These are phyloP conservation scores for Corchorus olitorius DNA, from an alignment of 345 rosid genomes.

Conservation along the genomic window DNA sequence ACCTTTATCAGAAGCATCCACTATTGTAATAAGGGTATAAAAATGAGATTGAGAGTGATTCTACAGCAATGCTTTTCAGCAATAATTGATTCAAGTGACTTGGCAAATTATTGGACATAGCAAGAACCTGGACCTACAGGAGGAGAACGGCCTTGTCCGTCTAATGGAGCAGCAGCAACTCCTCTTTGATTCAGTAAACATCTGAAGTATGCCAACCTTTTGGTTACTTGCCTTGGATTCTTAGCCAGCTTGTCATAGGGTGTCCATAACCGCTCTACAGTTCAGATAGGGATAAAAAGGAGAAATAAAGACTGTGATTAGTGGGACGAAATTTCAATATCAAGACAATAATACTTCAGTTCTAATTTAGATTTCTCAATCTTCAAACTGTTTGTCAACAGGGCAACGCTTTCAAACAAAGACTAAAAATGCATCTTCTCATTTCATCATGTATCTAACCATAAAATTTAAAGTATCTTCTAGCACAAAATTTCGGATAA, in stretches of 20 bases:
- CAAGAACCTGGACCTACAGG: constrained; percentile 71
- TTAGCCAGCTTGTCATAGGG: constrained; percentile 51
- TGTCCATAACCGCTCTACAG: constrained; percentile 73
- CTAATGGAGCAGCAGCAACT: constrained; percentile 64
- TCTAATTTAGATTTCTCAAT: background rate
- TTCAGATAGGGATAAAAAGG: background rate
- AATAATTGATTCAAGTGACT: background rate
- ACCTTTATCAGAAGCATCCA: background rate
- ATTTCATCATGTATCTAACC: too few species aligned
- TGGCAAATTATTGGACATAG: constrained; percentile 40
- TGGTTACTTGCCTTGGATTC: constrained; percentile 37
- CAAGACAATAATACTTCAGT: background rate
- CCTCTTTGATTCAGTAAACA: constrained; percentile 74
- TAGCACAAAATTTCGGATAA: too few species aligned
- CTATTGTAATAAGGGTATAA: too few species aligned
- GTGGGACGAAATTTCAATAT: background rate
- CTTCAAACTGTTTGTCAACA: background rate
- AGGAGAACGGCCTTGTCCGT: constrained; percentile 47
- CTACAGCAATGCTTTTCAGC: background rate
- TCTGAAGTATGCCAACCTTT: constrained; percentile 66
- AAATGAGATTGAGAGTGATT: background rate
- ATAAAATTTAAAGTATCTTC: too few species aligned
- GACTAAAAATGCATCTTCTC: too few species aligned
- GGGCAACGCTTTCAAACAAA: too few species aligned
- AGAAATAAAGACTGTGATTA: background rate